Percentiles rank a stretch among this genome's conserved stretches.
Evolutionary conservation across 2,329 filamentous ascomycete species (phyloP).

Genomic region (Tolypocladium tropicale): DNA sequence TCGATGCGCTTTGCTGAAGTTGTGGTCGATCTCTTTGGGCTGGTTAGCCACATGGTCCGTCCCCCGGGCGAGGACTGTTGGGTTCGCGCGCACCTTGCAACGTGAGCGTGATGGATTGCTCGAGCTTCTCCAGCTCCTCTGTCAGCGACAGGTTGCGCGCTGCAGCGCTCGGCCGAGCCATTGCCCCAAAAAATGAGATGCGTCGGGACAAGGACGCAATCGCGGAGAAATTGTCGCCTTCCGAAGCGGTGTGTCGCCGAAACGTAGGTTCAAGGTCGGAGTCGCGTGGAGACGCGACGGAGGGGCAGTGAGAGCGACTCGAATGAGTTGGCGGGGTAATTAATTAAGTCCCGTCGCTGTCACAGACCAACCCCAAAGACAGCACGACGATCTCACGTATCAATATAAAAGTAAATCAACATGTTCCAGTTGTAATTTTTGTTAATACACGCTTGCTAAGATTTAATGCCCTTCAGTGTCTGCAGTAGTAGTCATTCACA

Average conservation of each 20-base stretch:
- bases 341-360: no score
- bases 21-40: constrained; percentile 82
- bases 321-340: not conserved
- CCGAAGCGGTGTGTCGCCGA: not conserved
- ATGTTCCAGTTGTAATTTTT: not conserved
- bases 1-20: constrained; percentile 92
- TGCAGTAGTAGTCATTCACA: constrained; percentile 56
- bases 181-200: constrained; percentile 14
- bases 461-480: constrained; percentile 5
- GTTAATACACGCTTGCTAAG: not conserved
- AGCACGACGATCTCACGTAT: not conserved
- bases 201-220: not conserved
- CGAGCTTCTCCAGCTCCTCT: constrained; percentile 89
- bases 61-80: constrained; percentile 1
- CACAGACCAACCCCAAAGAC: not conserved
- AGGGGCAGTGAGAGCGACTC: not conserved
- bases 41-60: not conserved
- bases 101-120: constrained; percentile 93
- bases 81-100: constrained; percentile 63
- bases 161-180: constrained; percentile 39
- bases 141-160: constrained; percentile 64
- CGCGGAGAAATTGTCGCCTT: not conserved
- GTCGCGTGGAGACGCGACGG: constrained; percentile 2
- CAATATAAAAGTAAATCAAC: not conserved
- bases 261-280: not conserved